These are phyloP conservation scores for Scheffersomyces segobiensis DNA, from an alignment of 1,139 yeast genomes.

Conservation along the genomic window DNA sequence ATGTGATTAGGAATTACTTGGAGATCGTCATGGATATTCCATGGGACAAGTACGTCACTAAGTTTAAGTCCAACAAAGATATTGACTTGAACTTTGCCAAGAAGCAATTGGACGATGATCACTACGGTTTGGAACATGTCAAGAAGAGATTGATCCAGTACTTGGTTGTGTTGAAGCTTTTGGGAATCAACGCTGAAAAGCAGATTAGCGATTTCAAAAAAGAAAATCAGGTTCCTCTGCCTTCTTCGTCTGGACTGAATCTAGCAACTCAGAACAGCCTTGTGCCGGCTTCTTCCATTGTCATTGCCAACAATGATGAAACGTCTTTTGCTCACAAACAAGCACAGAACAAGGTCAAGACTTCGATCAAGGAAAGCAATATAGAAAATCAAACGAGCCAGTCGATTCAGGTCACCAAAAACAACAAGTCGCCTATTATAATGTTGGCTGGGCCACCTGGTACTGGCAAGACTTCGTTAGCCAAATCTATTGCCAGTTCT, in stretches of 20 bases:
- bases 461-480: conserved; percentile 90
- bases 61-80: conserved; percentile 40
- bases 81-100: conserved; percentile 59
- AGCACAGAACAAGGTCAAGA: conserved; percentile 27
- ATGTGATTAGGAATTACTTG: conserved; percentile 67
- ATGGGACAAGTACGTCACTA: conserved; percentile 49
- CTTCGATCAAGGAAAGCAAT: conserved; percentile 17
- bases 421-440: conserved; percentile 68
- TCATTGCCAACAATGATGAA: conserved; percentile 41
- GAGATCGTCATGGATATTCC: conserved; percentile 73
- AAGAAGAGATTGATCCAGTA: conserved; percentile 82
- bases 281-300: conserved; percentile 22
- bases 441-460: conserved; percentile 95
- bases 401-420: conserved; percentile 31
- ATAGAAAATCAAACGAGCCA: conserved; percentile 11
- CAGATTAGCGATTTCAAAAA: conserved; percentile 16
- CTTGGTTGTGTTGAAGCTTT: conserved; percentile 71
- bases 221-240: conserved; percentile 5
- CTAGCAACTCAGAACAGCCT: conserved; percentile 1
- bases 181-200: conserved; percentile 43
- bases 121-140: conserved; percentile 80
- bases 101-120: conserved; percentile 70
- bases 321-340: conserved; percentile 27
- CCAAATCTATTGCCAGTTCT: conserved; percentile 81
- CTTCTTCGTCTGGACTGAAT: conserved; percentile 1